Evolutionary conservation across 192 early-diverging fungal genomes (phyloP), one percentile per base, ranked within the genome.

Genomic region (Piromyces finnis): DNA sequence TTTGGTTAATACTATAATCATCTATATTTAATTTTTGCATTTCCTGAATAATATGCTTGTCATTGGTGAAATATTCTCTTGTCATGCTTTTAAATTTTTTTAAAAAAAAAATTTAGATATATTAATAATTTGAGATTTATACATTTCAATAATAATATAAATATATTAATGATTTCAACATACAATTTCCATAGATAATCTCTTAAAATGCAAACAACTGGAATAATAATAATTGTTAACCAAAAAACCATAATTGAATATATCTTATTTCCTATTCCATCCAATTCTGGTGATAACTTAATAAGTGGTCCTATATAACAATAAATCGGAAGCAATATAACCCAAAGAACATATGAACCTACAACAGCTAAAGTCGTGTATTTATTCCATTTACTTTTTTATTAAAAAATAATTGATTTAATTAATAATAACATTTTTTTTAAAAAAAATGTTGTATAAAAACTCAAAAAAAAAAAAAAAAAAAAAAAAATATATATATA

Each of bases 11-110:
- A 36, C 97, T 90, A 83, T 96, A 96, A 84, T 99, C 98, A 28
- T 95, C 97, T 79, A 99, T 95, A 86, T 98, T 98, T 89, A 93
- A 95, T 86, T 97, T 98, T 86, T 98, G 94, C 81, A 99, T 99
- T 87, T 99, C 98, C 86, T 98, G 97, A 39, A 98, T 93, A 84
- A 96, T 94, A 83, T 99, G 98, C 85, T 98, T 97, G 17, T 92
- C 87, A 78, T 90, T 82, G 29, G 96, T 90, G 36, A 88, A 84
- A 84, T 94, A 94, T 86, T 93, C 94, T 41, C 96, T 91, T 82
- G 91, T 92, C 82, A 88, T 86, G 85, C 94, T 95, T 7, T 35
- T 35, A 7, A 35, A 7, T 35, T 7, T 35, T 7, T 35, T 7
- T 35, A 35, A 7, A 35, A 7, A 35, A n/a, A n/a, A n/a, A n/a